Evolutionary conservation across 1,284 basidiomycete species (phyloP).

Genomic region (Tilletia setariae): DNA sequence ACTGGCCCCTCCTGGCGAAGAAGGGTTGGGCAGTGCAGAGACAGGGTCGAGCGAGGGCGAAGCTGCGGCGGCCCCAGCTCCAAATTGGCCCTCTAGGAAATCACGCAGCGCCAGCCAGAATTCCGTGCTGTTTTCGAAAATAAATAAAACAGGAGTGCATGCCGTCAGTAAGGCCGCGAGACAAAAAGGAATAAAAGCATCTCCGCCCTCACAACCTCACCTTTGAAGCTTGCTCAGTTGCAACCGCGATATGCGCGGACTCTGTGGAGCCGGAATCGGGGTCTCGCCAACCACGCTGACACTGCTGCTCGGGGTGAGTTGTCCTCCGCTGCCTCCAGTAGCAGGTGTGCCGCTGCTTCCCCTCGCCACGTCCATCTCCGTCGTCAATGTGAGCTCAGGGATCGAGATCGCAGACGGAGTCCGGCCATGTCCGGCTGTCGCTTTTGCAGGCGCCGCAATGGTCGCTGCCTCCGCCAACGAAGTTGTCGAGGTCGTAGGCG

Average conservation of each 20-base stretch:
- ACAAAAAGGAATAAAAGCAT: too few species aligned
- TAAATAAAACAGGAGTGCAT: neutral
- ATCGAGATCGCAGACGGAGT: slow-evolving; percentile 44
- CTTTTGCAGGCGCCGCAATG: neutral
- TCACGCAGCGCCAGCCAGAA: slow-evolving; percentile 46
- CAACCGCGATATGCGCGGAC: slow-evolving; percentile 42
- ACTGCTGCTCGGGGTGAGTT: slow-evolving; percentile 24
- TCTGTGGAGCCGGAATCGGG: slow-evolving; percentile 24
- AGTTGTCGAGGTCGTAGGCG: slow-evolving; percentile 13
- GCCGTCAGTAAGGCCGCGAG: too few species aligned
- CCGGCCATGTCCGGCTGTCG: slow-evolving; percentile 32
- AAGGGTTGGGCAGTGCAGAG: slow-evolving; percentile 6
- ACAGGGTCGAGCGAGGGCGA: slow-evolving; percentile 16
- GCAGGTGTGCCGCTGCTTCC: neutral
- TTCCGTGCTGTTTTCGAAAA: slow-evolving; percentile 24
- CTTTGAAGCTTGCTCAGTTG: slow-evolving; percentile 40
- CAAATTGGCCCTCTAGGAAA: slow-evolving; percentile 45
- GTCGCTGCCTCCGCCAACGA: slow-evolving; percentile 16
- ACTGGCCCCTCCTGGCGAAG: neutral
- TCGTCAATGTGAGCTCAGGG: slow-evolving; percentile 50
- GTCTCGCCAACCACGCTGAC: slow-evolving; percentile 26
- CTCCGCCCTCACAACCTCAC: too few species aligned
- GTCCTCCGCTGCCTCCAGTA: slow-evolving; percentile 19
- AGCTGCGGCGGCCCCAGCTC: slow-evolving; percentile 27
- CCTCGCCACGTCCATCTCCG: slow-evolving; percentile 31